Percentiles rank a stretch among this genome's conserved stretches.
phyloP scores from a whole-genome alignment of 2,329 filamentous ascomycete genomes.

The Ilyonectria mors-panacis region DNA sequence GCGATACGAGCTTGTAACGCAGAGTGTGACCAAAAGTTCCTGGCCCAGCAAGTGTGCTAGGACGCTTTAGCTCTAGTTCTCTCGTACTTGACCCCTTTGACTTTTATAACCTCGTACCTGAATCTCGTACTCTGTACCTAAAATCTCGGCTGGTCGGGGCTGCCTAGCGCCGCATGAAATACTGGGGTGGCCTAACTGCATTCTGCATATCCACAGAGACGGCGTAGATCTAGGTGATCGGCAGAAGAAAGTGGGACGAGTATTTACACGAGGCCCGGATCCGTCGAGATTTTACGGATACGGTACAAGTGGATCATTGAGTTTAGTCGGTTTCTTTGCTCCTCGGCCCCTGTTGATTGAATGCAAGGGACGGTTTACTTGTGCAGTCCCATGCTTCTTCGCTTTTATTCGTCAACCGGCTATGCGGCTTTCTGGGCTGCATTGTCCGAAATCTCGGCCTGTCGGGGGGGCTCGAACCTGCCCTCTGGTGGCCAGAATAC shows the following conservation, averaged over 20 bases:
- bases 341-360: neutral
- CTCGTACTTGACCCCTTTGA: slow-evolving; percentile 1
- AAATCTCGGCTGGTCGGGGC: too few relatives aligned
- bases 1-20: neutral
- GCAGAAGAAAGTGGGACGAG: too few relatives aligned
- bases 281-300: too few relatives aligned
- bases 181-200: too few relatives aligned
- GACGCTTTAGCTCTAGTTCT: neutral
- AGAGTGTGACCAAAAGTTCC: neutral
- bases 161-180: too few relatives aligned
- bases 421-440: neutral
- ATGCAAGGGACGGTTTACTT: slow-evolving; percentile 5
- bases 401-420: neutral
- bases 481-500: too few relatives aligned
- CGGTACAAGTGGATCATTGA: neutral
- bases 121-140: neutral
- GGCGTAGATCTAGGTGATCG: too few relatives aligned
- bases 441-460: neutral
- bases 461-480: too few relatives aligned
- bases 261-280: too few relatives aligned
- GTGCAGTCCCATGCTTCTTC: neutral
- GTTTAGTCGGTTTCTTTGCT: neutral
- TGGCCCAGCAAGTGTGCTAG: neutral
- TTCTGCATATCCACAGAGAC: too few relatives aligned
- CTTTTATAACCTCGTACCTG: neutral